Evolutionary conservation across 768 basidiomycete species (phyloP).

Genomic region (Tylopilus sp.): DNA sequence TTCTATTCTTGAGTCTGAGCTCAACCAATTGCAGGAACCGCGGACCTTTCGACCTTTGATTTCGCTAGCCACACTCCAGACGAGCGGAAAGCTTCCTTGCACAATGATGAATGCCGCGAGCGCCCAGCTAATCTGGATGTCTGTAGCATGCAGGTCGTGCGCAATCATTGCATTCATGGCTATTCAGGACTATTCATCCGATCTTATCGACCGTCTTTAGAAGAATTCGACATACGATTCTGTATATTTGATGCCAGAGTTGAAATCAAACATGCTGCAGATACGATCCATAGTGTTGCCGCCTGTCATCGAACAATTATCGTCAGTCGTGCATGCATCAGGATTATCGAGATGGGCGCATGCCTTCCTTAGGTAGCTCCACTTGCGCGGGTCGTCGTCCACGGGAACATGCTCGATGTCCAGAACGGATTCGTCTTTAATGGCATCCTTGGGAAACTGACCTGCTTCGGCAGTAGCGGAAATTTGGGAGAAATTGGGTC

Average conservation of each 20-base stretch:
- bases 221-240: slow-evolving; percentile 21
- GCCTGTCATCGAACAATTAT: slow-evolving; percentile 12
- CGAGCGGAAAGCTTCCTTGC: slow-evolving; percentile 63
- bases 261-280: slow-evolving; percentile 22
- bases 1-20: slow-evolving; percentile 2
- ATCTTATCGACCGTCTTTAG: background rate
- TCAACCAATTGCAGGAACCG: background rate
- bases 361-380: slow-evolving; percentile 57
- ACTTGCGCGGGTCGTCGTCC: slow-evolving; percentile 57
- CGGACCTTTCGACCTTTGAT: slow-evolving; percentile 70
- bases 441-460: background rate
- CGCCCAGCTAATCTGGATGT: slow-evolving; percentile 60
- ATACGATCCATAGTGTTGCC: slow-evolving; percentile 27
- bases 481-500: background rate
- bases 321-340: background rate
- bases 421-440: slow-evolving; percentile 3
- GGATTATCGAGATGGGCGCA: slow-evolving; percentile 5
- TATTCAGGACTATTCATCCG: slow-evolving; percentile 21
- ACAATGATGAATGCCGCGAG: slow-evolving; percentile 71
- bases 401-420: slow-evolving; percentile 43
- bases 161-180: slow-evolving; percentile 65
- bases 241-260: slow-evolving; percentile 29
- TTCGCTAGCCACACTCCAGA: slow-evolving; percentile 72
- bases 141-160: slow-evolving; percentile 54
- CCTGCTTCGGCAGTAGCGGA: slow-evolving; percentile 1